Base-by-base conservation (phyloP, 129 eudicot genomes). In the carrot (Daucus carota) region DNA sequence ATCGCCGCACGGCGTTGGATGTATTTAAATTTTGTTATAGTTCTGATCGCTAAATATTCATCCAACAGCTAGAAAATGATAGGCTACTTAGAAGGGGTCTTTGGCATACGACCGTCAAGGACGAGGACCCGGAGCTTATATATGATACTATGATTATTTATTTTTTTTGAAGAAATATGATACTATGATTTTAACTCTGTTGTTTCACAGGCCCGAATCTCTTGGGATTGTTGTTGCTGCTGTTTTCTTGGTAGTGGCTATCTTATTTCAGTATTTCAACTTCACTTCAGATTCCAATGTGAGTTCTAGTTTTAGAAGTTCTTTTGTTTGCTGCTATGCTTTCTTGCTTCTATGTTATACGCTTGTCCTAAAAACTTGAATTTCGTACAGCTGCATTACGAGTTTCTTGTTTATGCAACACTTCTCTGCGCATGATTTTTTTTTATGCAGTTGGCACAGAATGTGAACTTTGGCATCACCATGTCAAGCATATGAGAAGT, bases 151-250 rank as follows among this genome's bases (percentile, higher is more conserved):
- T n/a, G n/a, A n/a, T n/a, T n/a, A n/a, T n/a, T n/a, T n/a, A n/a
- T n/a, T n/a, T n/a, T n/a, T n/a, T n/a, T n/a, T n/a, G n/a, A n/a
- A n/a, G n/a, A n/a, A n/a, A n/a, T 38, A 13, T 18, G 16, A 22
- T 8, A 40, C 50, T 12, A 26, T 24, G 24, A 2, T 54, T 24
- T 38, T 40, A 14, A 73, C 45, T 13, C 28, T 70, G 16, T 75
- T 57, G 3, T 75, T 74, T 75, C 80, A 88, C 99, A 94, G 99
- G 86, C 99, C 97, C 71, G 99, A 94, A 80, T 89, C 99, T 11
- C 81, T 94, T 80, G 99, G 99, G 38, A 94, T 94, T 59, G 90
- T 83, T 54, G 96, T 91, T 76, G 99, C 93, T 78, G 85, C 78
- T 75, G 92, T 94, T 68, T 94, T 94, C 84, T 82, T 94, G 80